Evolutionary conservation across 2,329 filamentous ascomycete species (phyloP).

Genomic region (Fusarium sterilihyphosum): DNA sequence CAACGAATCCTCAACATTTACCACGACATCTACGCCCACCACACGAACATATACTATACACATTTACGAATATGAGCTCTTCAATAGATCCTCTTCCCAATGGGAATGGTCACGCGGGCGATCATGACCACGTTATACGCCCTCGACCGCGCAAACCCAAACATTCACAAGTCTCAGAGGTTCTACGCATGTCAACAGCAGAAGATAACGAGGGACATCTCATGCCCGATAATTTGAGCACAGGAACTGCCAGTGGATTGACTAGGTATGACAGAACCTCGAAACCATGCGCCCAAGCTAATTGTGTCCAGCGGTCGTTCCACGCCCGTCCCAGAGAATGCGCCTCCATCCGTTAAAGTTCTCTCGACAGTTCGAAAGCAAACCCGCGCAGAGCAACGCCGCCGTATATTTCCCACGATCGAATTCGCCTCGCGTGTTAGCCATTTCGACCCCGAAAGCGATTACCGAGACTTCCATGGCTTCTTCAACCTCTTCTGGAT

Average conservation of each 20-base stretch:
- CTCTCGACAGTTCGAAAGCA: conserved; percentile 87
- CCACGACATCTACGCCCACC: background rate
- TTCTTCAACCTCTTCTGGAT: conserved; percentile 99
- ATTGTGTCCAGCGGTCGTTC: conserved; percentile 73
- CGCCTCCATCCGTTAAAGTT: conserved; percentile 89
- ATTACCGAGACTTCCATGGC: conserved; percentile 93
- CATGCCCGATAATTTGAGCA: conserved; percentile 46
- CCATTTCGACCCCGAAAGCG: conserved; percentile 92
- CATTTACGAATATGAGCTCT: conserved; percentile 41
- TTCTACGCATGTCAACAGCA: conserved; percentile 51
- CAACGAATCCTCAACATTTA: conserved; percentile 16
- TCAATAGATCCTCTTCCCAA: conserved; percentile 43
- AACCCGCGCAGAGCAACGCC: conserved; percentile 80
- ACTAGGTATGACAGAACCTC: conserved; percentile 53
- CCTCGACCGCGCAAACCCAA: conserved; percentile 62
- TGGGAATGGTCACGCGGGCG: conserved; percentile 40
- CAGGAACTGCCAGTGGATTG: conserved; percentile 49
- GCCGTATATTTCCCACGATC: conserved; percentile 90
- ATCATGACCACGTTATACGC: conserved; percentile 57
- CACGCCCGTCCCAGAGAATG: conserved; percentile 87
- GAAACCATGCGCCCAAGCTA: conserved; percentile 2
- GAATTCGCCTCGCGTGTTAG: conserved; percentile 91
- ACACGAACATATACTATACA: background rate
- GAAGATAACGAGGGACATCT: conserved; percentile 49
- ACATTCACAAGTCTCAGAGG: conserved; percentile 58